Base-by-base conservation (phyloP, 2,329 filamentous ascomycete genomes). In the Penicillium hordei region DNA sequence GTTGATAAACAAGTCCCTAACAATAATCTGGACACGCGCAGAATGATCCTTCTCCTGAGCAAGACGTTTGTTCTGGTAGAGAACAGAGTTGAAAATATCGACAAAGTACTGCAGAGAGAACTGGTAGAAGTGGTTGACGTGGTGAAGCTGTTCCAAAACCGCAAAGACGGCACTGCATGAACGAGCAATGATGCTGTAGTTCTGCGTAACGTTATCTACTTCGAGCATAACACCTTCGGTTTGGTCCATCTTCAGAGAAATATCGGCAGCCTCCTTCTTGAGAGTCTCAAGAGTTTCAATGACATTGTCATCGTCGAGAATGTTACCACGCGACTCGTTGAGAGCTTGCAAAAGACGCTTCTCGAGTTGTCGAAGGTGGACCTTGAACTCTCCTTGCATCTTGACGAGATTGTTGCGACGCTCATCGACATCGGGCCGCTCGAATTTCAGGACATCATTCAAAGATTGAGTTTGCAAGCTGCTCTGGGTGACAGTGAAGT, bases 91-190 rank as follows among this genome's bases (percentile, higher is more conserved):
- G 84, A 99, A 99, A 67, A 99, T 99, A 73, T 97, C 90, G 55
- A 96, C 85, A 78, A 99, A 99, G 78, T 96, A 99, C 75, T 97
- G 93, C 59, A 99, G 83, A 38, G 94, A 99, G 82, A 99, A 99
- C 74, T 97, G 95, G 76, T 99, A 99, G 78, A 97, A 97, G 81
- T 97, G 94, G 75, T 99, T 97, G 74, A 99, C 88, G 72, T 97
- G 95, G 76, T 97, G 93, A 57, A 99, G 85, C 75, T 99, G 93
- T 78, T 99, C 95, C 60, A 99, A 82, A 15, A 99, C 90, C 33
- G 95, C 92, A 74, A 97, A 99, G 42, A 99, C 93, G 55, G 94
- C 93, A 78, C 93, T 97, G 83, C 94, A 99, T 42, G 94, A 93
- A 68, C 88, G 86, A 56, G 94, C 94, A 76, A 99, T 92, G 64